Evolutionary conservation across 208 protist genomes (phyloP), one percentile per base, ranked within the genome.

Genomic region (Angomonas deanei): DNA sequence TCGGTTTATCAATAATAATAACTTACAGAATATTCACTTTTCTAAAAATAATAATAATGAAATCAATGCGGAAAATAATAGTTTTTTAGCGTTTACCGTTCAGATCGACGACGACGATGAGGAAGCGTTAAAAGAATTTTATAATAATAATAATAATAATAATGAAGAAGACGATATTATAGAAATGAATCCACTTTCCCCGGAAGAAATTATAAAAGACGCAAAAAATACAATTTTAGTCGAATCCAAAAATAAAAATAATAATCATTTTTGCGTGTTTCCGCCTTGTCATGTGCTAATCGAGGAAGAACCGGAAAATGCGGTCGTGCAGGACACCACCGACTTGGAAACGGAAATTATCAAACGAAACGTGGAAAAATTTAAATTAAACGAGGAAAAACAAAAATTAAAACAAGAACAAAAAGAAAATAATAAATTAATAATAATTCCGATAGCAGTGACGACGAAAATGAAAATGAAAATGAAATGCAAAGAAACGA

Each of bases 231-330:
- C 11, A n/a, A 42, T n/a, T 42, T 42, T 42, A 42, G 15, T n/a
- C 15, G 15, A 42, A 13, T n/a, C 3, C 3, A 30, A 6, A 8
- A 10, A 32, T 10, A 30, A 19, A 15, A 28, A 28, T 4, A 28
- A 5, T 5, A 30, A 15, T 30, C 3, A 56, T 3, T 13, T 4
- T n/a, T 3, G 4, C 50, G 68, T 69, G 0, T 79, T 94, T 56
- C 84, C 88, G 3, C 84, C 88, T 1, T 83, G 79, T 56, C 83
- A 74, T 66, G 71, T 94, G 28, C 70, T 58, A 65, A 82, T 94
- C 31, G 76, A 78, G 17, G 70, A 76, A 3, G 84, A 94, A 66
- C 88, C 88, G 26, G 53, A 30, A 0, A 84, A 77, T 59, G 70
- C 71, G 26, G 75, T 77, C 42, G 61, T 74, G 31, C 61, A 87